Base-by-base conservation (phyloP, 2,329 filamentous ascomycete genomes). In the Dothistroma pini region DNA sequence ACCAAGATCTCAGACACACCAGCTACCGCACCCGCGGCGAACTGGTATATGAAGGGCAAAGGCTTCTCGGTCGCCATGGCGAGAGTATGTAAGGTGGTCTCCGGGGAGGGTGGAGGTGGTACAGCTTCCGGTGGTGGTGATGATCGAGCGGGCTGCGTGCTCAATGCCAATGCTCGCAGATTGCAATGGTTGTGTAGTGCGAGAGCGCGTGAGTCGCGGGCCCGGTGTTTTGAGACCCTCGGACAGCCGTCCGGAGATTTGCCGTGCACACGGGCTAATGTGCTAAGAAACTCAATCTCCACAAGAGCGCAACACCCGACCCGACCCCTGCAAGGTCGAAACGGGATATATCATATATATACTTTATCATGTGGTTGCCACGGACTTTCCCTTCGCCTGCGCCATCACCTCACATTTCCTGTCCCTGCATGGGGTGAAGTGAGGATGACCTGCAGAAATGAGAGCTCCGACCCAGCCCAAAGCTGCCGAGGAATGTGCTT, bases 11-110 rank as follows among this genome's bases (percentile, higher is more conserved):
- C 95, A 71, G 93, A 97, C 68, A 99, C 93, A 83, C 95, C 95
- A 74, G 95, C 95, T 75, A 99, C 90, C 75, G 95, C 95, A 87
- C 93, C 93, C 74, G 93, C 93, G 76, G 88, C 89, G 83, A 97
- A 96, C 81, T 96, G 93, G 86, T 97, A 97, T 70, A 86, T 78
- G 79, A 97, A 97, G 62, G 91, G 91, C 70, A 97, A 86, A 61
- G 93, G 91, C 80, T 91, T 89, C 68, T 87, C 78, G 67, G 78
- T 71, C 63, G 80, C 75, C 80, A 82, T 82, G 38, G 54, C 70
- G 69, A 60, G 61, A 60, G 60, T 60, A 16, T 31, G 21, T 29
- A 53, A 35, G 48, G 47, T 34, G 35, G 32, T 60, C 3, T 32
- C 38, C 38, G 50, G 38, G 49, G 21, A 29, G 52, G 81, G 31